Evolutionary conservation across 177 flowering plant genomes (phyloP).

Genomic region (Tripterygium wilfordii): DNA sequence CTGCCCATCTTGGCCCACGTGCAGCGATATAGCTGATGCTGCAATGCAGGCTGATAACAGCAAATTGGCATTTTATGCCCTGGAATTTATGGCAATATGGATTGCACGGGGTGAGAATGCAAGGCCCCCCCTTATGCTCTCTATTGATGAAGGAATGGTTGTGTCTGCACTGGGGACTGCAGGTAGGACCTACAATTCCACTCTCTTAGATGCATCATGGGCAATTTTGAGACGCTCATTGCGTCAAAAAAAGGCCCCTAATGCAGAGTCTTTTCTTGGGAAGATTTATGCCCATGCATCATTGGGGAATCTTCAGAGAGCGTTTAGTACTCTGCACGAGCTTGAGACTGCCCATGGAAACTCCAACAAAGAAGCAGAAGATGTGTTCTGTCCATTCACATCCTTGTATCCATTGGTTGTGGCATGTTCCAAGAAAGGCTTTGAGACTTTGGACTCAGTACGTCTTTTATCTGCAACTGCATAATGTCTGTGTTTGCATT

Average conservation of each 20-base stretch:
- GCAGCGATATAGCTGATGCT: constrained; percentile 59
- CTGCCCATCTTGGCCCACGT: constrained; percentile 63
- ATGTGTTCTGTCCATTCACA: constrained; percentile 89
- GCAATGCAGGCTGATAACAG: constrained; percentile 70
- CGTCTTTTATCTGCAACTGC: constrained; percentile 8
- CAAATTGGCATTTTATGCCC: constrained; percentile 67
- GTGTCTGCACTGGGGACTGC: constrained; percentile 77
- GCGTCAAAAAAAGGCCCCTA: constrained; percentile 69
- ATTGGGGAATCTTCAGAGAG: constrained; percentile 65
- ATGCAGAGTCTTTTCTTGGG: constrained; percentile 64
- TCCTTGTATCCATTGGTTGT: constrained; percentile 75
- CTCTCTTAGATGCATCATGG: constrained; percentile 88
- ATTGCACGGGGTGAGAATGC: constrained; percentile 59
- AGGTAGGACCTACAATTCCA: constrained; percentile 56
- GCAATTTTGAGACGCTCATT: constrained; percentile 68
- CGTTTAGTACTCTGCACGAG: constrained; percentile 70
- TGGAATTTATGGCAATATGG: constrained; percentile 84
- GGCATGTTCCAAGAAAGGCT: constrained; percentile 83
- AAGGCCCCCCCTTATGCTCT: constrained; percentile 53
- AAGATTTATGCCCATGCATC: constrained; percentile 75
- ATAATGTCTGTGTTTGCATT: no score
- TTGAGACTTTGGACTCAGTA: constrained; percentile 80
- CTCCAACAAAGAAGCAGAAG: constrained; percentile 32
- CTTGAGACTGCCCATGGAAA: constrained; percentile 56
- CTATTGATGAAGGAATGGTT: constrained; percentile 79